Evolutionary conservation across 176 grass and related monocot genomes (phyloP), one percentile per base, ranked within the genome.

Genomic region (Carex cristatella): DNA sequence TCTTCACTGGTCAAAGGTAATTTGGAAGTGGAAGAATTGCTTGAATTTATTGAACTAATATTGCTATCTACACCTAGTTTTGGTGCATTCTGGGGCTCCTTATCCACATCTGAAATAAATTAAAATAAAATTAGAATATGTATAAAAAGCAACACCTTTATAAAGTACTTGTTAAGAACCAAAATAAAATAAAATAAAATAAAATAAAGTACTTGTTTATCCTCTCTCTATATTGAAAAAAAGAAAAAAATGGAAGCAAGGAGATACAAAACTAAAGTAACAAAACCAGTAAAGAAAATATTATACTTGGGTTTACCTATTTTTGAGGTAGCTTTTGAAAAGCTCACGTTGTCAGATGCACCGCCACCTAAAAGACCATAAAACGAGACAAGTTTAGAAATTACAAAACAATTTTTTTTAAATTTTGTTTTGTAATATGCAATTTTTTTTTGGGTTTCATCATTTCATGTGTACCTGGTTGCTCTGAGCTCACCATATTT

Each of bases 401-500:
- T 69, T 46, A 46, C 6, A 46, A 46, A 46, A 46, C 7, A 19
- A 0, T 10, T 49, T 49, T 49, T 10, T 2, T 23, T 23, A 23
- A 48, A 46, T 7, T 46, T 46, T 8, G 42, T 46, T 46, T 7
- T 40, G 42, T 40, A 69, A 15, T 37, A 69, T 69, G 65, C 30
- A 48, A 46, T 10, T 72, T 72, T 10, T 19, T 64, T 49, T 79
- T 65, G 5, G 42, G 12, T 85, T 11, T 72, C 28, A 11, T 37
- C 23, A 6, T 85, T 11, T 72, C 28, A 11, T 37, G 13, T 73
- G 33, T 86, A 86, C 84, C 75, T 68, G 62, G 61, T 67, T 79
- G 85, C 63, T 77, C 44, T 66, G 77, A 87, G 69, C 32, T 87
- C 10, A 46, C 32, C 33, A 2, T 63, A 48, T 28, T 61, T 55